Evolutionary conservation across 2,329 filamentous ascomycete genomes (phyloP).

Genomic region (Apiospora kogelbergensis): DNA sequence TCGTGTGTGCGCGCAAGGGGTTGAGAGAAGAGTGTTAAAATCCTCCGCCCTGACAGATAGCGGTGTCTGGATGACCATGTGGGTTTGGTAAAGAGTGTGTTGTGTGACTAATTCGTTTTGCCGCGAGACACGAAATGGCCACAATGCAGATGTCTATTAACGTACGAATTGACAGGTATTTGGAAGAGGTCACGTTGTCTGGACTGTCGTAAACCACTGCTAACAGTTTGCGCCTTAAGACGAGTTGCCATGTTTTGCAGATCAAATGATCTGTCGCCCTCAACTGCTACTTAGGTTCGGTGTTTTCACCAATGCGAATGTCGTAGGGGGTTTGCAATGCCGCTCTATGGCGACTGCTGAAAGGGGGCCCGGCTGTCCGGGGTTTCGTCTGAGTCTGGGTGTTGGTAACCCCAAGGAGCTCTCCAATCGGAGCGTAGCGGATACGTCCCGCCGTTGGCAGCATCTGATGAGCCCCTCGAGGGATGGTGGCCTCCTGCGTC

Average conservation of each 20-base stretch:
- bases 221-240: neutral
- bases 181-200: neutral
- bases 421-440: neutral
- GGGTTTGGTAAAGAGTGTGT: neutral
- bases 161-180: neutral
- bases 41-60: neutral
- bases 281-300: neutral
- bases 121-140: neutral
- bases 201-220: neutral
- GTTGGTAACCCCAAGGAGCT: neutral
- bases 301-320: neutral
- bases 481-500: neutral
- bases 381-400: neutral
- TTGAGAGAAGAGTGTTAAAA: neutral
- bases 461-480: neutral
- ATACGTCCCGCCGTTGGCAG: neutral
- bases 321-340: neutral
- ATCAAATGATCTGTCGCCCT: neutral
- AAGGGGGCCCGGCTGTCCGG: neutral
- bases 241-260: neutral
- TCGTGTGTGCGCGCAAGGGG: neutral
- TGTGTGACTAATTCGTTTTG: neutral
- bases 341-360: neutral
- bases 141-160: constrained; percentile 6
- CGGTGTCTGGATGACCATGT: neutral